Evolutionary conservation across 768 basidiomycete species (phyloP).

Genomic region (Tricholoma flavovirens): DNA sequence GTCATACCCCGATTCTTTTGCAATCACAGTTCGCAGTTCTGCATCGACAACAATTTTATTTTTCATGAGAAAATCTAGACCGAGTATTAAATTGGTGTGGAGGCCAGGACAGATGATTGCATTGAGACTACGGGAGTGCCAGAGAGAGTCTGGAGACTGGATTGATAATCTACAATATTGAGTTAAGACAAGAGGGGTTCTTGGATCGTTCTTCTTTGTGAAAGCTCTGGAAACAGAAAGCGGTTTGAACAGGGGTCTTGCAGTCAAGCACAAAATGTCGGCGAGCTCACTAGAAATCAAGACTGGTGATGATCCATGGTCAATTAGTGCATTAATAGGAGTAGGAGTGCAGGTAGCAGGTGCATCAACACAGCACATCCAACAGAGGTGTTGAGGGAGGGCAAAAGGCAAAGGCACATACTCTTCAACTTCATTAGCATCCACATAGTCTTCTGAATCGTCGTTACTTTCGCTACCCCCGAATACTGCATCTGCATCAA

Average conservation of each 20-base stretch:
- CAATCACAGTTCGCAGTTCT: not conserved
- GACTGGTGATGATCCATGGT: too few species aligned
- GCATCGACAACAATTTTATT: not conserved
- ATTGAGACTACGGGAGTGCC: not conserved
- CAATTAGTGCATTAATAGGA: not conserved
- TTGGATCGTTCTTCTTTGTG: not conserved
- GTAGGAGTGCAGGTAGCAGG: not conserved
- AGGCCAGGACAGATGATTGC: not conserved
- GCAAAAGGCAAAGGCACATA: too few species aligned
- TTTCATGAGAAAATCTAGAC: not conserved
- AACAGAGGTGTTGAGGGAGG: too few species aligned
- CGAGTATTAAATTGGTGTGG: not conserved
- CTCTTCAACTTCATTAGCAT: too few species aligned
- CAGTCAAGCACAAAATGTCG: not conserved
- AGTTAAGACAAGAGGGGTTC: not conserved
- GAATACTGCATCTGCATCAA: not conserved
- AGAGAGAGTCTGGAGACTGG: too few species aligned
- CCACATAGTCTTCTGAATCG: not conserved
- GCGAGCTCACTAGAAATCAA: not conserved
- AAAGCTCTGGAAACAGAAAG: not conserved
- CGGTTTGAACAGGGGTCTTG: too few species aligned
- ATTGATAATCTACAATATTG: too few species aligned
- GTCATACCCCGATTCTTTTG: too few species aligned
- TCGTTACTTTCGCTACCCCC: not conserved
- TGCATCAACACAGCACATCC: not conserved